These are phyloP conservation scores for Camellia sinensis DNA, from an alignment of 148 eudicot genomes.

Conservation along the genomic window DNA sequence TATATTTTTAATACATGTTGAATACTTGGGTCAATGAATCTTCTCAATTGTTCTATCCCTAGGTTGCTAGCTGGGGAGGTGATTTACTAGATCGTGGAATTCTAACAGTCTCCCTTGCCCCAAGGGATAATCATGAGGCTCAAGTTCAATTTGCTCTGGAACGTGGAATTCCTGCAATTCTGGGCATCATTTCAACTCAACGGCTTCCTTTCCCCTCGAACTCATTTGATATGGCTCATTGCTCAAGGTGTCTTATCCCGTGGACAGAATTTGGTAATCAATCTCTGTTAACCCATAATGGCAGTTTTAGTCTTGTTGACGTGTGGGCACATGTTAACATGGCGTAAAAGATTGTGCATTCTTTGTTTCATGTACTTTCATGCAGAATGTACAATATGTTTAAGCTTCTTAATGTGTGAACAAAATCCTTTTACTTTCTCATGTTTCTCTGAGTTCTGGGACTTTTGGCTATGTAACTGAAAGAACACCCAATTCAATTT, in stretches of 20 bases:
- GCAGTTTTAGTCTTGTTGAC: background rate
- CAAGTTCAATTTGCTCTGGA: conserved; percentile 50
- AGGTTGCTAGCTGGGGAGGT: conserved; percentile 57
- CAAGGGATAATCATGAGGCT: conserved; percentile 48
- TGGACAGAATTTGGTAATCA: conserved; percentile 44
- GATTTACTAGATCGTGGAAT: conserved; percentile 41
- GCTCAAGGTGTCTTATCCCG: conserved; percentile 51
- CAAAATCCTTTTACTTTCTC: too few relatives aligned
- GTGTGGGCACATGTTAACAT: too few relatives aligned
- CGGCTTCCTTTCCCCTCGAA: conserved; percentile 45
- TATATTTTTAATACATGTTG: background rate
- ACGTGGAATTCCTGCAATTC: conserved; percentile 47
- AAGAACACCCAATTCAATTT: background rate
- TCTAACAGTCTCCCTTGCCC: conserved; percentile 41
- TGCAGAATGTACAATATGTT: too few relatives aligned
- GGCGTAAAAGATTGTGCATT: too few relatives aligned
- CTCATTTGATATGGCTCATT: conserved; percentile 50
- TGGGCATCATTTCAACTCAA: conserved; percentile 43
- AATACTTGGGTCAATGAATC: background rate
- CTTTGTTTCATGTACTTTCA: too few relatives aligned
- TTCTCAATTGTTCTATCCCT: background rate
- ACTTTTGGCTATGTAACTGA: background rate
- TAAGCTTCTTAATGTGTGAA: too few relatives aligned
- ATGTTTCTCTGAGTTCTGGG: background rate
- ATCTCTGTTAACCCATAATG: background rate